A percentile compares a stretch with the other conserved stretches of the same genome.
Conservation (phyloP, 2,329 filamentous ascomycete species). For the Epichloe coenophiala region DNA sequence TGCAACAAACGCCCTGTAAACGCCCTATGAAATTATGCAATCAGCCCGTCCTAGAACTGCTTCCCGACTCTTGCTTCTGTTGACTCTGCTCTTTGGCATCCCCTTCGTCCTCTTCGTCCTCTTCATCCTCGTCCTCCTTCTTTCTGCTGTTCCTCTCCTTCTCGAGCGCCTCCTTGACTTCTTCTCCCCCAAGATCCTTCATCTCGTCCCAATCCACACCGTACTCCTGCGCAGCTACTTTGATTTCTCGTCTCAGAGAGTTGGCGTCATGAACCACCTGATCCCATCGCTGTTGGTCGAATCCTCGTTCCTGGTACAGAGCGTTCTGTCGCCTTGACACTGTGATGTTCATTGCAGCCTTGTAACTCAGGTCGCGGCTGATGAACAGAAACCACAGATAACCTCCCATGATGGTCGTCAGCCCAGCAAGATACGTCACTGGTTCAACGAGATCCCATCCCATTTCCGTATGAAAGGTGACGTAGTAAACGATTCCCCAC, state of each 20-base stretch:
- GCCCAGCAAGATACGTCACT: constrained; percentile 77
- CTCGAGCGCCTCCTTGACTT: constrained; percentile 44
- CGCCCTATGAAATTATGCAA: neutral
- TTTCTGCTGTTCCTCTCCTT: constrained; percentile 31
- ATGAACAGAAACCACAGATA: constrained; percentile 93
- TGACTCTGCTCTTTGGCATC: constrained; percentile 8
- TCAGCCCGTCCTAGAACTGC: neutral
- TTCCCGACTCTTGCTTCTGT: constrained; percentile 4
- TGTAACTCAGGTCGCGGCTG: constrained; percentile 78
- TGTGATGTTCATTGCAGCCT: constrained; percentile 75
- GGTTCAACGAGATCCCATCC: constrained; percentile 91
- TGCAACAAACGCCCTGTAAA: too few relatives aligned
- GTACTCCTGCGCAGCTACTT: constrained; percentile 69
- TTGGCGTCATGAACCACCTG: constrained; percentile 69
- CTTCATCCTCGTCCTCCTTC: constrained; percentile 23
- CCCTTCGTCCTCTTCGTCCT: constrained; percentile 22
- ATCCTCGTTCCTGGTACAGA: constrained; percentile 62
- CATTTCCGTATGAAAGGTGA: constrained; percentile 57
- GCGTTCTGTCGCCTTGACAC: constrained; percentile 64
- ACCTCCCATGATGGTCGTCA: constrained; percentile 74
- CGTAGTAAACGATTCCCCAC: constrained; percentile 72
- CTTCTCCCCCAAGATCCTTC: constrained; percentile 55
- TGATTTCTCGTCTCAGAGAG: constrained; percentile 62
- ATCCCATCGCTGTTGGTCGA: constrained; percentile 69
- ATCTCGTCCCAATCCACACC: constrained; percentile 82